These are phyloP conservation scores for Trichoderma polysporum DNA, from an alignment of 2,329 filamentous ascomycete genomes.

Conservation along the genomic window DNA sequence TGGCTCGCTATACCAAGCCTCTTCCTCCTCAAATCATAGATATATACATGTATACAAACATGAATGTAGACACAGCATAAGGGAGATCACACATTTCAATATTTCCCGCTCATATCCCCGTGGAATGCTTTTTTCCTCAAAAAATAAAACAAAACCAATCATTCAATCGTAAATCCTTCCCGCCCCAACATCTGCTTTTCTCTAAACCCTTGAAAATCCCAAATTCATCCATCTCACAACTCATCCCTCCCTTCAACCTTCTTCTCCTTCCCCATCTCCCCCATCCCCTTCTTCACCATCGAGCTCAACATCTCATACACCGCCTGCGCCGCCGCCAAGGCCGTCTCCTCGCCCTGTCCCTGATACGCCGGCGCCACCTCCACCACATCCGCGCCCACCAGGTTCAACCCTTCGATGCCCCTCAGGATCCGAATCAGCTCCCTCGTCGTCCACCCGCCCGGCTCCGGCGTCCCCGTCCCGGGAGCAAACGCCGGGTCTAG, in stretches of 20 bases:
- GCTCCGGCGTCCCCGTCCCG: constrained; percentile 84
- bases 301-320: constrained; percentile 82
- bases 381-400: constrained; percentile 87
- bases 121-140: not conserved
- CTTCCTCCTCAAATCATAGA: not conserved
- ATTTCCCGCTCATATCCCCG: not conserved
- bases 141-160: not conserved
- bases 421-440: constrained; percentile 82
- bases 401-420: constrained; percentile 77
- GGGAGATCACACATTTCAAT: not conserved
- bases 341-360: constrained; percentile 74
- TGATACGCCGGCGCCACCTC: constrained; percentile 84
- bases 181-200: not conserved
- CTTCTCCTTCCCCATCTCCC: constrained; percentile 39
- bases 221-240: constrained; percentile 30
- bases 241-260: constrained; percentile 39
- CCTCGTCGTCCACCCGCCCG: constrained; percentile 86
- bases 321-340: constrained; percentile 78
- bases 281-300: constrained; percentile 58
- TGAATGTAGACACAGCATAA: too few relatives aligned
- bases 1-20: not conserved
- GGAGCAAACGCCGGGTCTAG: constrained; percentile 68
- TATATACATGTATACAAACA: not conserved
- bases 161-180: not conserved
- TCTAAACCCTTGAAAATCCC: not conserved